A percentile compares a stretch with the other conserved stretches of the same genome.
phyloP scores from a whole-genome alignment of 805 yeast species.

The Lachancea lanzarotensis region DNA sequence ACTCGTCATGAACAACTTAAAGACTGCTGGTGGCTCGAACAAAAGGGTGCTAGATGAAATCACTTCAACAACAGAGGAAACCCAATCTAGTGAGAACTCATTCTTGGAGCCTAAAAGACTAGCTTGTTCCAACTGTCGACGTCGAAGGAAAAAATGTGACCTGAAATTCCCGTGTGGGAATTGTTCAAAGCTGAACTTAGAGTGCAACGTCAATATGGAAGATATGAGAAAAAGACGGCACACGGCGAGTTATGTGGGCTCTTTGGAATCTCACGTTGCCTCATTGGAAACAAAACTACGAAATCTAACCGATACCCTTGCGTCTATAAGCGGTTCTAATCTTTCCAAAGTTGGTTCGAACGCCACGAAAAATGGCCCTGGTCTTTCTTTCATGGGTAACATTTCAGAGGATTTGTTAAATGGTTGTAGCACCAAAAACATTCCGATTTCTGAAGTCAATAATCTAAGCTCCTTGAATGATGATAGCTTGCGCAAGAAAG shows the following conservation, averaged over 20 bases:
- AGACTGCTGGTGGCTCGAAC: not conserved
- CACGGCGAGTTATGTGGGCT: constrained; percentile 43
- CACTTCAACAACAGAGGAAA: not conserved
- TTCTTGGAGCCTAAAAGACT: constrained; percentile 17
- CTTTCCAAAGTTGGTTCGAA: not conserved
- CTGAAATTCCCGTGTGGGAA: constrained; percentile 43
- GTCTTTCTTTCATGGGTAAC: not conserved
- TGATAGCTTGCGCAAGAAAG: constrained; percentile 13
- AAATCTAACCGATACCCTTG: constrained; percentile 18
- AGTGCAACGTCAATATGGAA: constrained; percentile 41
- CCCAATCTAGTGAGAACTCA: not conserved
- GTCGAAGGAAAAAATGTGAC: constrained; percentile 42
- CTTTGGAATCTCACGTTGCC: constrained; percentile 34
- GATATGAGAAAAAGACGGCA: constrained; percentile 49
- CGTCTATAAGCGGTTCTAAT: constrained; percentile 1
- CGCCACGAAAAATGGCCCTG: not conserved
- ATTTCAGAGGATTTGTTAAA: not conserved
- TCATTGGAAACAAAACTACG: constrained; percentile 24
- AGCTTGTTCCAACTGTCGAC: constrained; percentile 32
- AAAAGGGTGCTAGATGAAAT: not conserved
- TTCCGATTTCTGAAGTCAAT: not conserved
- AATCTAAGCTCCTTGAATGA: not conserved
- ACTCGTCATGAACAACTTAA: not conserved
- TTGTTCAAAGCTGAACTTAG: constrained; percentile 39
- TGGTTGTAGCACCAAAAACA: not conserved